Base-by-base conservation (phyloP, 1,139 yeast genomes). In the Martiniozyma asiatica region DNA sequence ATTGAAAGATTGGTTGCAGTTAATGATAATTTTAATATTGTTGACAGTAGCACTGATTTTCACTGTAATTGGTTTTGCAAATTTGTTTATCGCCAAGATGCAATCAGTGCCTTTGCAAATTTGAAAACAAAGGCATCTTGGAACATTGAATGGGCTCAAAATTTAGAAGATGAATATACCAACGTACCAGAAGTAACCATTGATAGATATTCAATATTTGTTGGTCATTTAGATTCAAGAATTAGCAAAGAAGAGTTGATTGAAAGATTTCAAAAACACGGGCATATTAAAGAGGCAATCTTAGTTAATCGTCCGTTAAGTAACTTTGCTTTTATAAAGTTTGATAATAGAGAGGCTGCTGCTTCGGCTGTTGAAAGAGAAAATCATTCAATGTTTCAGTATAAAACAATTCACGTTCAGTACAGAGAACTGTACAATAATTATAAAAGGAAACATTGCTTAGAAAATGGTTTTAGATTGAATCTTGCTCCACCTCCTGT, bases 81-180 rank as follows among this genome's bases (percentile, higher is more conserved):
- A 45, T 85, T 75, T 57, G 84, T 73, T 2, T 84, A 70, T 48
- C 70, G 96, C 29, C 94, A 82, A 50, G 96, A 87, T 53, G 96
- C 96, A 2, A 81, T 84, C 30, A 65, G 77, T 44, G 94, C 94
- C 0, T 85, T 72, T 59, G 87, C 92, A 1, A 68, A 64, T 43
- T 61, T 80, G 37, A 66, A 78, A 37, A 63, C 68, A 22, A 62
- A 59, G 27, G 55, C 62, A 2, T 51, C 55, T 16, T 73, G 72
- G 64, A 55, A 58, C 22, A 80, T 77, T 24, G 84, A 78, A 44
- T 82, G 94, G 94, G 84, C 92, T 0, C 87, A 80, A 54, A 84
- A 84, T 48, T 63, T 80, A 27, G 81, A 73, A 32, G 62, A 61
- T 22, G 54, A 41, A 32, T 46, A 38, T 32, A 48, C 45, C 27